Evolutionary conservation across 352 stramenopile species (phyloP), one percentile per base, ranked within the genome.

Genomic region (Globisporangium solare): DNA sequence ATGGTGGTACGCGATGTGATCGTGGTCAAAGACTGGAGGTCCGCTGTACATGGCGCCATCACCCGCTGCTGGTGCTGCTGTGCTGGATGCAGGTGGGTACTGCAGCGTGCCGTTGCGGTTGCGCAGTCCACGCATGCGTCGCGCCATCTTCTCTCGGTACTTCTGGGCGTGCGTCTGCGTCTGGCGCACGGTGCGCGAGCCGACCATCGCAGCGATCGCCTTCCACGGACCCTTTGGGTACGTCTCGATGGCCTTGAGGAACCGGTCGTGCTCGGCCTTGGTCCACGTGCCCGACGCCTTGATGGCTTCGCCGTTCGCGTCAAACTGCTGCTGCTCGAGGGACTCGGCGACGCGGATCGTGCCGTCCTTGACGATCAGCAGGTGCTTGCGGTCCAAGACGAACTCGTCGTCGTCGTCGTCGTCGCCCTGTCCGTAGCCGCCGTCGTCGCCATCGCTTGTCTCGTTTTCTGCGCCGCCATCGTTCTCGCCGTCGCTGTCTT

Each of bases 331-430:
- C 65, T 85, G 71, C n/a, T 73, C 63, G 54, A 84, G 56, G 10
- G 79, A 85, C 53, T 87, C 71, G 17, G 79, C 79, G 15, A 89
- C 72, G 42, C 77, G 76, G 49, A 89, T 75, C 24, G 68, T 86
- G 51, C 79, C 79, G 53, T 89, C 76, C 61, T 89, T 85, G 53
- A 89, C 73, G 52, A 89, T 86, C n/a, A 89, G 64, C 39, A 89
- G 58, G 40, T 89, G 67, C 61, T 87, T 89, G n/a, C 58, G 70
- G 63, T 89, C 79, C n/a, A 89, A 58, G 58, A 71, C 66, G 13
- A 77, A 66, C 45, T 78, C 69, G 6, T 66, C 56, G 27, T 78
- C 47, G 37, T 78, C 47, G 37, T 78, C 65, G 18, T 62, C 43
- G 31, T 52, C 18, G 6, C 17, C 39, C 13, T 43, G 39, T 18